These are phyloP conservation scores for Thermoascus crustaceus DNA, from an alignment of 2,329 filamentous ascomycete species.

Conservation along the genomic window DNA sequence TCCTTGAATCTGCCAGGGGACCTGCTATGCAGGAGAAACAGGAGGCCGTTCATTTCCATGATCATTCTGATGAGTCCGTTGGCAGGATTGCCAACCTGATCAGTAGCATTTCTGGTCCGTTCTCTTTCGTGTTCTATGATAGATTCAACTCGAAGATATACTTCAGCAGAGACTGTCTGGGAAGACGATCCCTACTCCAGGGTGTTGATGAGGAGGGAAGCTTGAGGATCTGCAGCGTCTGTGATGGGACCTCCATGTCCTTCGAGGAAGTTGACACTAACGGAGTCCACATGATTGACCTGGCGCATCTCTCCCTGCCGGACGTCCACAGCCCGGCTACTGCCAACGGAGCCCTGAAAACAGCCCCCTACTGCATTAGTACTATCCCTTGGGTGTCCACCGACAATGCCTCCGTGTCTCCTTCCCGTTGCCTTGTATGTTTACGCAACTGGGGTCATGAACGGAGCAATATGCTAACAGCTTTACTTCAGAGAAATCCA, in stretches of 20 bases:
- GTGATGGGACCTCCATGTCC: slow-evolving; percentile 42
- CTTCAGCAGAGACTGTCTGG: slow-evolving; percentile 80
- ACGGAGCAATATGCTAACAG: not conserved
- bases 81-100: slow-evolving; percentile 40
- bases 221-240: slow-evolving; percentile 63
- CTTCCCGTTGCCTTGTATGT: slow-evolving; percentile 22
- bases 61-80: slow-evolving; percentile 16
- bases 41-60: slow-evolving; percentile 1
- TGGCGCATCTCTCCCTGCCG: slow-evolving; percentile 27
- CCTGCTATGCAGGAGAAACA: not conserved
- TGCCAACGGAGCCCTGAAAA: not conserved
- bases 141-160: slow-evolving; percentile 54
- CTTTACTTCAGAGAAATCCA: slow-evolving; percentile 25
- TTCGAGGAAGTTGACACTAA: slow-evolving; percentile 82
- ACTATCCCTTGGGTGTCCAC: slow-evolving; percentile 11
- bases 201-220: slow-evolving; percentile 40
- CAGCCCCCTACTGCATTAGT: slow-evolving; percentile 1
- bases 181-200: slow-evolving; percentile 69
- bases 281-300: slow-evolving; percentile 63
- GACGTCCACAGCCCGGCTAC: not conserved
- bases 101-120: slow-evolving; percentile 66
- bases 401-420: slow-evolving; percentile 2
- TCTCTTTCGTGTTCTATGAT: slow-evolving; percentile 82
- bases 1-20: slow-evolving; percentile 40
- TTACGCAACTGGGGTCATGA: slow-evolving; percentile 9